A percentile compares a stretch with the other conserved stretches of the same genome.
Conservation (phyloP, 2,329 filamentous ascomycete species). For the Phialophora macrospora region DNA sequence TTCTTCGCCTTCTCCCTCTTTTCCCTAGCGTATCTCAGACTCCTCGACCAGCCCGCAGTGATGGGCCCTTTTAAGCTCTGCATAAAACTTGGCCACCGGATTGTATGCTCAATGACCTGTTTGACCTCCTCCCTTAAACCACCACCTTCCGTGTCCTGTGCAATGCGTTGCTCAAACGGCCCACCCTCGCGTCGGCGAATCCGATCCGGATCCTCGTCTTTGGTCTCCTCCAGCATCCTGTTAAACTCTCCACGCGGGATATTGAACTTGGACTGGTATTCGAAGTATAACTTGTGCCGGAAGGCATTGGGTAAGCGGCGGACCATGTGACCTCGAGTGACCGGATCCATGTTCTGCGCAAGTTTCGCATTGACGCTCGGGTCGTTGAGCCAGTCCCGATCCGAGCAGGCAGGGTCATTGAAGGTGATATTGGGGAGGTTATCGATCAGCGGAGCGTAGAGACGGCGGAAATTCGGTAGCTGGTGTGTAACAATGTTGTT, state of each 20-base stretch:
- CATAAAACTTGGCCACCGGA: slow-evolving; percentile 87
- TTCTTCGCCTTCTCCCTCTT: slow-evolving; percentile 63
- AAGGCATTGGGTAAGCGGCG: slow-evolving; percentile 85
- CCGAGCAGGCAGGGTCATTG: slow-evolving; percentile 64
- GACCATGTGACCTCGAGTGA: slow-evolving; percentile 94
- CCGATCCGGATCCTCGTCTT: slow-evolving; percentile 67
- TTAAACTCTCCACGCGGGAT: slow-evolving; percentile 85
- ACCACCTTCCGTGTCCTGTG: slow-evolving; percentile 65
- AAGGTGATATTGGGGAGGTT: slow-evolving; percentile 88
- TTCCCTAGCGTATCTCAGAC: slow-evolving; percentile 77
- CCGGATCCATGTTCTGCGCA: slow-evolving; percentile 88
- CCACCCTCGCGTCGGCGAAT: slow-evolving; percentile 78
- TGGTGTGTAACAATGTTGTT: slow-evolving; percentile 93
- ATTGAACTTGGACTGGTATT: slow-evolving; percentile 87
- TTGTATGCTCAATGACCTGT: slow-evolving; percentile 80
- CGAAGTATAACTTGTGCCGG: slow-evolving; percentile 87
- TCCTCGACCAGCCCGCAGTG: slow-evolving; percentile 74
- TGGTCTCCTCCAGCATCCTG: slow-evolving; percentile 77
- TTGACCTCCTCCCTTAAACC: slow-evolving; percentile 73
- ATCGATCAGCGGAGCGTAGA: slow-evolving; percentile 88
- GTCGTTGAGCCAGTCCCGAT: slow-evolving; percentile 68
- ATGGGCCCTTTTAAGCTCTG: slow-evolving; percentile 85
- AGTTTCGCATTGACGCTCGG: slow-evolving; percentile 69
- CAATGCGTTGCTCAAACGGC: slow-evolving; percentile 84
- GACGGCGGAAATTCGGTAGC: slow-evolving; percentile 83